Evolutionary conservation across 805 yeast species (phyloP), one percentile per base, ranked within the genome.

Genomic region (Kazachstania kunashirensis): DNA sequence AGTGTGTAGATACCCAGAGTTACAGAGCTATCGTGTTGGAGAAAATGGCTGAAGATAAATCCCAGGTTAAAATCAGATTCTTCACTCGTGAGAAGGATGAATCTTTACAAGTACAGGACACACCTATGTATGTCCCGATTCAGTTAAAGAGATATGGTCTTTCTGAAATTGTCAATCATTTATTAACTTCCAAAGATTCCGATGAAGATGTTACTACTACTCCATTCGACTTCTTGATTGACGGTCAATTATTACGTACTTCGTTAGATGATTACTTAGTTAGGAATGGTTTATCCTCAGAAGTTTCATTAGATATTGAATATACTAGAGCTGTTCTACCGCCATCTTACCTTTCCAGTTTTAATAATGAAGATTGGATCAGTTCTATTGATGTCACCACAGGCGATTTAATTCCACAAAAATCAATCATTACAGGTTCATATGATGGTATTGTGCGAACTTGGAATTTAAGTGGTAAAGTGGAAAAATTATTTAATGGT

Each of bases 371-470:
- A 44, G 98, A 92, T 61, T 92, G 98, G 98, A 75, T 92, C 17
- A 84, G 95, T 16, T 72, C 94, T 1, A 59, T 66, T 48, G 75
- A 65, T 41, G 61, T 53, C 9, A 59, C 33, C 15, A 15, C 31
- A 9, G 28, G 28, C 16, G 18, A 10, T 11, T 65, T 23, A 49
- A 46, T 4, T 59, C 65, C 29, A 45, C 45, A 14, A 70, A 77
- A 23, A 82, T 89, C 37, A 8, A 36, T 36, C 14, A 67, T 86
- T 31, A 77, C 92, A 11, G 98, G 97, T 27, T 78, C 94, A 0
- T 92, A 88, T 54, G 98, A 92, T 58, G 97, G 97, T 49, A 73
- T 89, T 21, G 95, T 89, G 17, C 74, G 97, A 45, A 76, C 92
- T 9, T 92, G 88, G 77, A 79, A 84, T 54, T 62, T 75, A 60